Evolutionary conservation across 1,284 basidiomycete genomes (phyloP).

Genomic region (Xanthoconium separans): DNA sequence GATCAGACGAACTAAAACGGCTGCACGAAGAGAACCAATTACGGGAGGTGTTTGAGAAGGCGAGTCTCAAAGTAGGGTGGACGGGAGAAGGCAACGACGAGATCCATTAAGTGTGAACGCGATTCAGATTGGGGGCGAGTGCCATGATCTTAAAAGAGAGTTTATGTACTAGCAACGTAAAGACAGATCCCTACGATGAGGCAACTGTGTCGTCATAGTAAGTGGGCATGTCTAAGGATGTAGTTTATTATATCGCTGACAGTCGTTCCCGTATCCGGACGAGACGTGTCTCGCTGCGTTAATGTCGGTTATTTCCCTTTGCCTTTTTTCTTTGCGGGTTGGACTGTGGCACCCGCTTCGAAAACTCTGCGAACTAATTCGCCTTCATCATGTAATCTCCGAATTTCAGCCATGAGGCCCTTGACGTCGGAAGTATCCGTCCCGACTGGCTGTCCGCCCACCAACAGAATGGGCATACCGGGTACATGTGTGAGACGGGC

Average conservation of each 20-base stretch:
- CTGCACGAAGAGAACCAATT: conserved; percentile 20
- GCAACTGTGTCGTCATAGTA: conserved; percentile 5
- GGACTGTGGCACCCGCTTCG: conserved; percentile 58
- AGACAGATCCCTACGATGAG: conserved; percentile 4
- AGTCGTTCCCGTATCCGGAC: conserved; percentile 7
- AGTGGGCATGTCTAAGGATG: conserved; percentile 7
- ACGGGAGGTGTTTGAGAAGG: conserved; percentile 5
- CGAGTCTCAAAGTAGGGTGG: conserved; percentile 18
- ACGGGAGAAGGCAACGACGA: conserved; percentile 4
- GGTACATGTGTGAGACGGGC: conserved; percentile 52
- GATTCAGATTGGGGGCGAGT: background rate
- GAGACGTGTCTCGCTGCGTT: background rate
- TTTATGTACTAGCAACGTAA: background rate
- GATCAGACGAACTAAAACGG: conserved; percentile 60
- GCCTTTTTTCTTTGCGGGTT: conserved; percentile 55
- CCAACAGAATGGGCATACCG: conserved; percentile 68
- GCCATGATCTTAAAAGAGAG: too few species aligned
- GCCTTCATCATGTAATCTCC: conserved; percentile 47
- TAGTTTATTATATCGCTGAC: background rate
- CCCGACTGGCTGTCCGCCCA: conserved; percentile 64
- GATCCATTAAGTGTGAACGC: background rate
- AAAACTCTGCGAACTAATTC: conserved; percentile 53
- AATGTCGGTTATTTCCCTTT: conserved; percentile 21
- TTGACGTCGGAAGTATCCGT: conserved; percentile 29
- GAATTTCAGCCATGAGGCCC: conserved; percentile 57